Evolutionary conservation across 1,139 yeast genomes (phyloP).

Genomic region (Saccharomyces hybrid): DNA sequence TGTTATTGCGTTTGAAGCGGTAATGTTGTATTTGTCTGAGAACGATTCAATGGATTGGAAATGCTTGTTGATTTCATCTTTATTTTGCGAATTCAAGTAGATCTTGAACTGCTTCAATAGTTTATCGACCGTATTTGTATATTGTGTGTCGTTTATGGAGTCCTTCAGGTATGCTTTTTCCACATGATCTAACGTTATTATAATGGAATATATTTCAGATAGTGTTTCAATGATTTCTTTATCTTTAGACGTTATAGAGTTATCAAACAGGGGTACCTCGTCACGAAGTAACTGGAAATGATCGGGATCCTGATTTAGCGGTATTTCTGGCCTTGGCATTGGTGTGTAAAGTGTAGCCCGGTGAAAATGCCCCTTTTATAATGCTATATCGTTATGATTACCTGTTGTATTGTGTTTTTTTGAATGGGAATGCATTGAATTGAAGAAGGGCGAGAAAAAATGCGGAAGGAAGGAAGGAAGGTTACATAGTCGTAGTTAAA

Average conservation of each 20-base stretch:
- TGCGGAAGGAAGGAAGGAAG: not conserved
- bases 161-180: constrained; percentile 79
- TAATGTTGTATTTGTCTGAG: constrained; percentile 37
- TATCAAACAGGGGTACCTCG: constrained; percentile 44
- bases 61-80: constrained; percentile 38
- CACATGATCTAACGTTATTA: constrained; percentile 68
- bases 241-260: constrained; percentile 27
- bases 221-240: constrained; percentile 58
- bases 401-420: not conserved
- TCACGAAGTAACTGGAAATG: constrained; percentile 35
- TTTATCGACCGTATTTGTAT: constrained; percentile 59
- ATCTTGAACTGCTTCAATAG: constrained; percentile 73
- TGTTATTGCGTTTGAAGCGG: constrained; percentile 45
- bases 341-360: not conserved
- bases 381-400: no score
- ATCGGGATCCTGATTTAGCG: not conserved
- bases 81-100: constrained; percentile 39
- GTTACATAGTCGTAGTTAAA: no score
- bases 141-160: constrained; percentile 48
- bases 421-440: not conserved
- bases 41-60: constrained; percentile 40
- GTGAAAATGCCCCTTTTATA: no score
- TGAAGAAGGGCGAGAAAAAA: not conserved
- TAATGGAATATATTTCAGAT: constrained; percentile 75
- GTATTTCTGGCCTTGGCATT: not conserved